Conservation (phyloP, 139 green algal genomes). For the Edaphochlamys debaryana region DNA sequence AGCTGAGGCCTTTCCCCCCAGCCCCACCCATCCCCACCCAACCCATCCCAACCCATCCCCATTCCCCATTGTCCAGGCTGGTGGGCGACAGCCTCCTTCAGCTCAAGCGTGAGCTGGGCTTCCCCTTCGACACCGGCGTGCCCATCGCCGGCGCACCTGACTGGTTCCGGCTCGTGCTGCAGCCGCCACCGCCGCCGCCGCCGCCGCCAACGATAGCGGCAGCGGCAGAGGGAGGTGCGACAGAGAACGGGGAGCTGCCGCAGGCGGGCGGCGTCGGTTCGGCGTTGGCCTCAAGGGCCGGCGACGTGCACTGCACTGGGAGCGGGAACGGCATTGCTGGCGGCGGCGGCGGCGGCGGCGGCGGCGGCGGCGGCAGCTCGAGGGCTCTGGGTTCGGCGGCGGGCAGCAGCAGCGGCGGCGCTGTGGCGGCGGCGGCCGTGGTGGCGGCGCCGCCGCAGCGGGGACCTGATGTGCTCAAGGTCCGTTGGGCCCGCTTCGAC, state of each 20-base stretch:
- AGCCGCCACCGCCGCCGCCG: neutral
- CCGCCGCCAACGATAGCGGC: too few relatives aligned
- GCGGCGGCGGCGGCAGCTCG: too few relatives aligned
- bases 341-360: too few relatives aligned
- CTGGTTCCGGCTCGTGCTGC: constrained; percentile 37
- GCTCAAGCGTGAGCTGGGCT: constrained; percentile 30
- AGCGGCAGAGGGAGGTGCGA: neutral
- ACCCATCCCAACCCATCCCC: too few relatives aligned
- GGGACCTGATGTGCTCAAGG: constrained; percentile 16
- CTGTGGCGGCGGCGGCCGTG: neutral
- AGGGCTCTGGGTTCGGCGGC: neutral
- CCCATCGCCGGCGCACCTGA: neutral
- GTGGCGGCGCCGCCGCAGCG: neutral
- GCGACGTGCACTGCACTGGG: neutral
- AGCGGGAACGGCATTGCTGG: too few relatives aligned
- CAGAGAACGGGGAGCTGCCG: neutral
- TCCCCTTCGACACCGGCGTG: constrained; percentile 29
- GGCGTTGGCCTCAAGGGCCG: neutral
- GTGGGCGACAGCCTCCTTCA: constrained; percentile 36
- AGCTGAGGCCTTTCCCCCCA: too few relatives aligned
- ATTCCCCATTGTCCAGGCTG: too few relatives aligned
- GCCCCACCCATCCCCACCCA: too few relatives aligned
- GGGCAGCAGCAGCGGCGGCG: neutral
- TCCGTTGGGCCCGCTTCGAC: constrained; percentile 25
- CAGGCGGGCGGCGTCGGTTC: neutral